Evolutionary conservation across 257 asterid species (phyloP).

Genomic region (Verbena officinalis): DNA sequence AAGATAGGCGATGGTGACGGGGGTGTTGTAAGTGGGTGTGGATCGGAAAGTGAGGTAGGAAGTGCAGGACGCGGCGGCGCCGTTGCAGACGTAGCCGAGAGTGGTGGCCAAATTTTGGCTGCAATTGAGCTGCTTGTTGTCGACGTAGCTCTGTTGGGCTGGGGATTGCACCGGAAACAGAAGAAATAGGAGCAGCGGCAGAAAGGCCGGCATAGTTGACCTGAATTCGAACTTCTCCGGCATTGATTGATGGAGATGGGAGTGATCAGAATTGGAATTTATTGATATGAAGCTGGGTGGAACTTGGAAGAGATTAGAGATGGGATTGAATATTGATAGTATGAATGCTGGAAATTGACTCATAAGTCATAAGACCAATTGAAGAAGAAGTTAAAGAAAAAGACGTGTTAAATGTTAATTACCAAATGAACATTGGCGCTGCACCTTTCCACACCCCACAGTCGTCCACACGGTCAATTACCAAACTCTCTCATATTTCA

Average conservation of each 20-base stretch:
- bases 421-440: too few relatives aligned
- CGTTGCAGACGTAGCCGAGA: slow-evolving; percentile 59
- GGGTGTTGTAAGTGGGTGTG: slow-evolving; percentile 46
- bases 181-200: neutral
- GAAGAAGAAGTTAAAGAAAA: too few relatives aligned
- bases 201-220: neutral
- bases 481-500: too few relatives aligned
- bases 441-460: too few relatives aligned
- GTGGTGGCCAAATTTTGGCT: slow-evolving; percentile 31
- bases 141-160: slow-evolving; percentile 53
- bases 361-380: too few relatives aligned
- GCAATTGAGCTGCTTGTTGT: slow-evolving; percentile 60
- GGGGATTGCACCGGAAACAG: slow-evolving; percentile 5
- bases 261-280: neutral
- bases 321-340: too few relatives aligned
- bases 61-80: slow-evolving; percentile 42
- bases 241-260: neutral
- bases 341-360: too few relatives aligned
- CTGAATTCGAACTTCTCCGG: too few relatives aligned
- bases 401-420: too few relatives aligned
- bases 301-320: too few relatives aligned
- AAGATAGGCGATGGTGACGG: slow-evolving; percentile 43
- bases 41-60: slow-evolving; percentile 70
- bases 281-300: too few relatives aligned
- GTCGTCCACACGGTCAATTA: too few relatives aligned